phyloP scores from a whole-genome alignment of 2,329 filamentous ascomycete species.

The Penicillium frequentans region DNA sequence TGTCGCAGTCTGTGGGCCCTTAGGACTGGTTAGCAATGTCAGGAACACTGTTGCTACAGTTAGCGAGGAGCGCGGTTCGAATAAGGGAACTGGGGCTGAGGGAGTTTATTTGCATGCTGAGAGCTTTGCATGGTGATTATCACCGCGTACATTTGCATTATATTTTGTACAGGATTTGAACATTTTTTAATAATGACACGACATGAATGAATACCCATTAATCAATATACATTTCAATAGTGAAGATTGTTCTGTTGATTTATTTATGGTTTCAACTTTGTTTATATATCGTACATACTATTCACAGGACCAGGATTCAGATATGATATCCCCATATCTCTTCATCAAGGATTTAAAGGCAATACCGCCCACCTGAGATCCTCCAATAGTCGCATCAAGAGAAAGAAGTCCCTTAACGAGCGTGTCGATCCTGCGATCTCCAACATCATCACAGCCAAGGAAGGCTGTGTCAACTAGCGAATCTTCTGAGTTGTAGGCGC shows the following conservation, averaged over 20 bases:
- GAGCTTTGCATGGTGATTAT: slow-evolving; percentile 5
- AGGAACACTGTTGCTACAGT: slow-evolving; percentile 5
- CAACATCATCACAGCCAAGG: background rate
- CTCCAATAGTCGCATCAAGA: slow-evolving; percentile 23
- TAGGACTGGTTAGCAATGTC: slow-evolving; percentile 5
- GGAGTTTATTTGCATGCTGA: slow-evolving; percentile 10
- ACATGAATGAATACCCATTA: background rate
- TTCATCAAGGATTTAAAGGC: slow-evolving; percentile 13
- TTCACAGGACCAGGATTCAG: slow-evolving; percentile 22
- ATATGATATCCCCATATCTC: slow-evolving; percentile 19
- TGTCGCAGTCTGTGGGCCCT: slow-evolving; percentile 9
- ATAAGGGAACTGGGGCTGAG: slow-evolving; percentile 11
- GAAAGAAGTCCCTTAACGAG: slow-evolving; percentile 24
- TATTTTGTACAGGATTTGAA: background rate
- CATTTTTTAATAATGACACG: background rate
- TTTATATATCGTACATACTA: background rate
- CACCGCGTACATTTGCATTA: background rate
- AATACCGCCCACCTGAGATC: slow-evolving; percentile 14
- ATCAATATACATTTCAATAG: background rate
- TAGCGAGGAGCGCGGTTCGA: slow-evolving; percentile 7
- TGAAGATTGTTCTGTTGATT: background rate
- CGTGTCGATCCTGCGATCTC: slow-evolving; percentile 14
- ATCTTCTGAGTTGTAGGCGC: no score
- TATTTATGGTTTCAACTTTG: background rate
- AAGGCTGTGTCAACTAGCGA: background rate